A percentile compares a stretch with the other conserved stretches of the same genome.
phyloP scores from a whole-genome alignment of 768 basidiomycete genomes.

The Psilocybe sp. region DNA sequence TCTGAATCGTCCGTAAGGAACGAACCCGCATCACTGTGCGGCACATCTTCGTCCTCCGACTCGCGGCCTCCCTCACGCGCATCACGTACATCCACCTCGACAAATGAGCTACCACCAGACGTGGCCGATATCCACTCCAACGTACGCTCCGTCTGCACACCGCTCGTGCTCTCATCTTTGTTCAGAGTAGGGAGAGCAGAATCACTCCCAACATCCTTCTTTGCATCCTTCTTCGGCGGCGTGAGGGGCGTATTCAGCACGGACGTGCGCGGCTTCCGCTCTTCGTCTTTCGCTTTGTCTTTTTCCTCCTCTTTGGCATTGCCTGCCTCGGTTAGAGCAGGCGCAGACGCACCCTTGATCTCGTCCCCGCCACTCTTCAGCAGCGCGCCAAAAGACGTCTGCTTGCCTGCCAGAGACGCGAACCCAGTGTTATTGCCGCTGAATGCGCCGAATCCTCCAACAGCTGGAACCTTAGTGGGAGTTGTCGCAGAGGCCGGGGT shows the following conservation, averaged over 20 bases:
- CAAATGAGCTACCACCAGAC: conserved; percentile 46
- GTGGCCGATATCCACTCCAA: conserved; percentile 25
- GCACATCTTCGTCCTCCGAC: conserved; percentile 22
- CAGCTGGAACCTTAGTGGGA: conserved; percentile 23
- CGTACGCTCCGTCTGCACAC: no score
- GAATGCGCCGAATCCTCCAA: conserved; percentile 53
- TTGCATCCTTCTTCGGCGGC: conserved; percentile 14
- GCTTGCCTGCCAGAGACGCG: conserved; percentile 34
- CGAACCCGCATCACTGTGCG: conserved; percentile 20
- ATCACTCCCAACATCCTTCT: no score
- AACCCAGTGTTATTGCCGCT: conserved; percentile 42
- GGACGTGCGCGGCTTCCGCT: conserved; percentile 1
- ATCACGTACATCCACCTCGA: conserved; percentile 29
- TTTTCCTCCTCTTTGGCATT: not conserved
- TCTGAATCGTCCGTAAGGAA: conserved; percentile 28
- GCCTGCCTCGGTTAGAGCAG: no score
- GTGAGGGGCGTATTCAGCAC: not conserved
- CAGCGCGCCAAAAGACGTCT: conserved; percentile 57
- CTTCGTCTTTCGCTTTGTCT: not conserved
- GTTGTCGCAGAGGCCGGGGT: conserved; percentile 21
- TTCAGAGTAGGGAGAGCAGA: no score
- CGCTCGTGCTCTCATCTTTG: no score
- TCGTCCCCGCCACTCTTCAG: conserved; percentile 37
- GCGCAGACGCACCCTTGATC: conserved; percentile 12
- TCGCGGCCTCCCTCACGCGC: conserved; percentile 20